Evolutionary conservation across 176 grass and related monocot genomes (phyloP), one percentile per base, ranked within the genome.

Genomic region (Eremochloa ophiuroides): DNA sequence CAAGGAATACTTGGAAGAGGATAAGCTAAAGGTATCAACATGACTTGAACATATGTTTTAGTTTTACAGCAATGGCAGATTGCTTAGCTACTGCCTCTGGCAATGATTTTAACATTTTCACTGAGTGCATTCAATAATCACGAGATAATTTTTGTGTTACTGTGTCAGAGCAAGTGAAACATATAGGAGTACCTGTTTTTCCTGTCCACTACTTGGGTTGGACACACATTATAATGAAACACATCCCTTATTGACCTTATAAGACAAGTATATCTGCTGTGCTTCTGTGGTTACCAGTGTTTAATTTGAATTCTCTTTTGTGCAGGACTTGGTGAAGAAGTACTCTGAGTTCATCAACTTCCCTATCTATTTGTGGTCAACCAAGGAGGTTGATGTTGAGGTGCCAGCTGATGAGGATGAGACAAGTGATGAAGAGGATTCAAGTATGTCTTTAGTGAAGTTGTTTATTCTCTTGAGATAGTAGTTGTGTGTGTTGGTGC

Each of bases 331-430:
- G 80, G 88, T 99, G 33, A 99, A 95, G 85, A 95, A 72, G 73
- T 99, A 99, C 69, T 99, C 96, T 77, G 86, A 95, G 69, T 99
- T 99, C 71, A 99, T 99, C 74, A 99, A 99, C 79, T 99, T 99
- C 88, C 96, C 96, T 39, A 99, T 99, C 37, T 93, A 99, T 72
- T 73, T 99, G 71, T 99, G 96, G 96, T 87, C 96, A 84, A 99
- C 84, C 80, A 99, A 95, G 89, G 90, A 99, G 86, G 84, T 95
- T 22, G 92, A 99, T 86, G 96, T 95, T 47, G 96, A 98, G 84
- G 93, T 98, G 55, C 96, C 90, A 79, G 82, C 90, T 74, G 96
- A 98, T 34, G 95, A 93, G 60, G 92, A 89, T 25, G 95, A 98
- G 73, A 88, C 92, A 75, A 90, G 23, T 68, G 96, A 95, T 11